Evolutionary conservation across 495 filamentous ascomycete species (phyloP).

Genomic region (Schizothecium vesticola): DNA sequence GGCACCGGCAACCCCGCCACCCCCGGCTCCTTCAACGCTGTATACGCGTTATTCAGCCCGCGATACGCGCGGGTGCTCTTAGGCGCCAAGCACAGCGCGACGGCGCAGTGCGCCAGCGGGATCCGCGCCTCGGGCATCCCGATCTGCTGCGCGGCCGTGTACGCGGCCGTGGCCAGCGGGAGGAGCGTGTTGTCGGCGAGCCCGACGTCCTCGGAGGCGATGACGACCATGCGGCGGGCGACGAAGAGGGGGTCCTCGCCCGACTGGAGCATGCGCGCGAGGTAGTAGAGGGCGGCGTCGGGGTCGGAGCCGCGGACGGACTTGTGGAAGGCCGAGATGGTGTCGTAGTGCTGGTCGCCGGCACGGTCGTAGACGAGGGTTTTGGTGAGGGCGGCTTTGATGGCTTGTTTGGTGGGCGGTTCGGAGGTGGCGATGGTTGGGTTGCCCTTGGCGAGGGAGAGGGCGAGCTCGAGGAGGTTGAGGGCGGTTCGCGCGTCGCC

Average conservation of each 20-base stretch:
- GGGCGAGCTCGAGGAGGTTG: slow-evolving; percentile 83
- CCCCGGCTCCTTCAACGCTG: slow-evolving; percentile 69
- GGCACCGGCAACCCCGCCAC: slow-evolving; percentile 75
- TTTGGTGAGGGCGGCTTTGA: slow-evolving; percentile 77
- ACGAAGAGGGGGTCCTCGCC: slow-evolving; percentile 94
- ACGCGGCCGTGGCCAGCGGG: slow-evolving; percentile 74
- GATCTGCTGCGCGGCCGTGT: slow-evolving; percentile 80
- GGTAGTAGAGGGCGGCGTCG: slow-evolving; percentile 87
- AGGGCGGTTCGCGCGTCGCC: slow-evolving; percentile 90
- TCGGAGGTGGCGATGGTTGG: slow-evolving; percentile 9
- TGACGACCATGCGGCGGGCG: slow-evolving; percentile 83
- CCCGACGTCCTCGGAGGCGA: slow-evolving; percentile 88
- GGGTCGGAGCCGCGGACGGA: slow-evolving; percentile 81
- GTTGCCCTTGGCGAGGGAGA: slow-evolving; percentile 48
- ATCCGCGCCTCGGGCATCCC: slow-evolving; percentile 94
- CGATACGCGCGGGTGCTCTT: slow-evolving; percentile 87
- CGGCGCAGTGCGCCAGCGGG: slow-evolving; percentile 78
- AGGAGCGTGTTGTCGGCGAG: slow-evolving; percentile 85
- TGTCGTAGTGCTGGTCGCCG: slow-evolving; percentile 93
- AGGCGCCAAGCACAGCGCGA: slow-evolving; percentile 72
- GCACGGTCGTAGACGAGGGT: slow-evolving; percentile 92
- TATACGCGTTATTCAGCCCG: slow-evolving; percentile 70
- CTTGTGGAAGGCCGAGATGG: slow-evolving; percentile 96
- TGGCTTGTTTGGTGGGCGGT: slow-evolving; percentile 52
- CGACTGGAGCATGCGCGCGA: slow-evolving; percentile 91